phyloP scores from a whole-genome alignment of 2,329 filamentous ascomycete species.

The Ceratocystis albifundus region DNA sequence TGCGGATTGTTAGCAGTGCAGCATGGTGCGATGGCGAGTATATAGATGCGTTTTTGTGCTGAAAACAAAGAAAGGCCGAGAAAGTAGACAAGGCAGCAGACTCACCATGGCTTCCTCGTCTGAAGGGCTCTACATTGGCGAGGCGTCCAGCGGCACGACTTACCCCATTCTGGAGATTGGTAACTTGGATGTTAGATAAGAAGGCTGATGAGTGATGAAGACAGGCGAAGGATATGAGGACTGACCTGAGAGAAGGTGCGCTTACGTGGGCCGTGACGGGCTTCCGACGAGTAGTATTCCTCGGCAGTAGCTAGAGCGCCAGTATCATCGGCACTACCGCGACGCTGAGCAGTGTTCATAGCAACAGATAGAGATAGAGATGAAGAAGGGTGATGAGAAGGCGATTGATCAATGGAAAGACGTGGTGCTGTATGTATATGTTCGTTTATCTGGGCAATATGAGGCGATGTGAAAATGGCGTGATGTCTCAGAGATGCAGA shows the following conservation, averaged over 20 bases:
- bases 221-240: neutral
- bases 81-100: neutral
- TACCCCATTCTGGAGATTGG: slow-evolving; percentile 37
- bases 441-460: neutral
- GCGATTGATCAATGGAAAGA: too few relatives aligned
- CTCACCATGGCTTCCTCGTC: slow-evolving; percentile 49
- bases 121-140: slow-evolving; percentile 43
- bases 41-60: neutral
- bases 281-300: slow-evolving; percentile 48
- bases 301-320: slow-evolving; percentile 46
- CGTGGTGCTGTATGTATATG: neutral
- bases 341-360: slow-evolving; percentile 20
- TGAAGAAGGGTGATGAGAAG: neutral
- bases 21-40: too few relatives aligned
- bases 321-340: slow-evolving; percentile 37
- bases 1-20: too few relatives aligned
- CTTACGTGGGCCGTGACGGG: slow-evolving; percentile 42
- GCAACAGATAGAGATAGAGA: neutral
- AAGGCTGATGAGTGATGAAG: slow-evolving; percentile 4
- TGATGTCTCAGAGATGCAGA: too few relatives aligned
- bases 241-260: slow-evolving; percentile 47
- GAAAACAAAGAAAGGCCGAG: neutral
- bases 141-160: slow-evolving; percentile 42
- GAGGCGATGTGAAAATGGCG: too few relatives aligned
- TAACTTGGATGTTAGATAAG: neutral